A percentile compares a stretch with the other conserved stretches of the same genome.
These are phyloP conservation scores for Coriaria nepalensis DNA, from an alignment of 306 rosid species.

Conservation along the genomic window DNA sequence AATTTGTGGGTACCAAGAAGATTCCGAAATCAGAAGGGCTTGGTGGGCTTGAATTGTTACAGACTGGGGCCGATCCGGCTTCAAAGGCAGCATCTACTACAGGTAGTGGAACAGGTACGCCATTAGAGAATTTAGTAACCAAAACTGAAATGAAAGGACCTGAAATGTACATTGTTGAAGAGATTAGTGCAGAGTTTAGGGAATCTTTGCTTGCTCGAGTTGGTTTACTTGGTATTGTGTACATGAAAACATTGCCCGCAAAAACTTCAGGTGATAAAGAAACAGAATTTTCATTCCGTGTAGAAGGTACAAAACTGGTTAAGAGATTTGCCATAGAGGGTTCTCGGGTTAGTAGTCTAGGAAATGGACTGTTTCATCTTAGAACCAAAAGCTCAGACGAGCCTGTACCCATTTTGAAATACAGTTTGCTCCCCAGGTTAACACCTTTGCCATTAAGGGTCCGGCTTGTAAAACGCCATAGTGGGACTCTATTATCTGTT, in stretches of 20 bases:
- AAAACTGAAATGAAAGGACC: constrained; percentile 81
- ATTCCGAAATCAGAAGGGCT: constrained; percentile 56
- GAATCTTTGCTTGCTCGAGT: constrained; percentile 80
- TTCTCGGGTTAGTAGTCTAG: constrained; percentile 70
- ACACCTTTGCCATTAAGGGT: constrained; percentile 89
- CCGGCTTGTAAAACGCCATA: constrained; percentile 71
- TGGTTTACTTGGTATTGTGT: constrained; percentile 68
- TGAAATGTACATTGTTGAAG: constrained; percentile 69
- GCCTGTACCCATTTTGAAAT: constrained; percentile 76
- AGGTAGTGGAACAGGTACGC: constrained; percentile 31
- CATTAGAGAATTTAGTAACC: constrained; percentile 50
- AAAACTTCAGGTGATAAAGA: constrained; percentile 65
- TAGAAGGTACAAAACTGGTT: constrained; percentile 58
- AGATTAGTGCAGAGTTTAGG: constrained; percentile 80
- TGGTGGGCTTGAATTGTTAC: constrained; percentile 87
- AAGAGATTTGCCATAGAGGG: constrained; percentile 75
- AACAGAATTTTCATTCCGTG: constrained; percentile 82
- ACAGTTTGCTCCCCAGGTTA: constrained; percentile 61
- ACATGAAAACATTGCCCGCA: constrained; percentile 72
- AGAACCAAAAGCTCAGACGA: constrained; percentile 60
- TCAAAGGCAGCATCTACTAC: constrained; percentile 29
- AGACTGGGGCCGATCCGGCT: constrained; percentile 51
- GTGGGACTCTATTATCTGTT: constrained; percentile 72
- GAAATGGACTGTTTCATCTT: constrained; percentile 78
- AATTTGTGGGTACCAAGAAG: constrained; percentile 59